These are phyloP conservation scores for Pachyrhizus erosus DNA, from an alignment of 306 rosid species.

Conservation along the genomic window DNA sequence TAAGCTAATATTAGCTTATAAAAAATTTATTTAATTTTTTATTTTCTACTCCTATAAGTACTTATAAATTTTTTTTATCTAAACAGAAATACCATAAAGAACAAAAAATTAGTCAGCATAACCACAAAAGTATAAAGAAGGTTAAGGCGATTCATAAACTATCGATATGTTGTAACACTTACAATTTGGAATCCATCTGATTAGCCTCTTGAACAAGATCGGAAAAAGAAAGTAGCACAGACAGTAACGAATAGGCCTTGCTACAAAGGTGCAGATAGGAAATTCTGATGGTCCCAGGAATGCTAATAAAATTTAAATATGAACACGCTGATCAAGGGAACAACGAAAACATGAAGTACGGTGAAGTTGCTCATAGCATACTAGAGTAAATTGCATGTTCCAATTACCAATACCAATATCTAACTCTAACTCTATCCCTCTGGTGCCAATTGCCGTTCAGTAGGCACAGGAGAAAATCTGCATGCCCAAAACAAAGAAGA, in stretches of 20 bases:
- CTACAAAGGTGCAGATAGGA: constrained; percentile 12
- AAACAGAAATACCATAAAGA: neutral
- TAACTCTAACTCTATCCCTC: constrained; percentile 42
- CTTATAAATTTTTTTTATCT: neutral
- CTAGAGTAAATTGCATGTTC: constrained; percentile 14
- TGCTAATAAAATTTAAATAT: constrained; percentile 14
- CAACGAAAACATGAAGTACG: constrained; percentile 37
- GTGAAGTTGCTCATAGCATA: constrained; percentile 27
- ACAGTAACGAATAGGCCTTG: constrained; percentile 25
- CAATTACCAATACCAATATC: constrained; percentile 39
- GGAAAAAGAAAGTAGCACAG: neutral
- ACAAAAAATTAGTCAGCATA: neutral
- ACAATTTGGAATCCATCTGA: neutral
- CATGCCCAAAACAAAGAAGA: constrained; percentile 56
- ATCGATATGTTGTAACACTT: constrained; percentile 6
- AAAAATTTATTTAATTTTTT: neutral
- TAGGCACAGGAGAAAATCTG: constrained; percentile 52
- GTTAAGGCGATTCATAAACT: constrained; percentile 6
- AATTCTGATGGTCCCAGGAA: constrained; percentile 18
- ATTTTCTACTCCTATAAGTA: neutral
- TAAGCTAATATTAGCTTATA: neutral
- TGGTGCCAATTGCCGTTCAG: constrained; percentile 45
- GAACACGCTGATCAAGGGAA: neutral
- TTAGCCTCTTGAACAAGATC: constrained; percentile 28
- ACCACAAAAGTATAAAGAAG: neutral